Conservation (phyloP, 2,329 filamentous ascomycete genomes). For the Xylaria digitata region DNA sequence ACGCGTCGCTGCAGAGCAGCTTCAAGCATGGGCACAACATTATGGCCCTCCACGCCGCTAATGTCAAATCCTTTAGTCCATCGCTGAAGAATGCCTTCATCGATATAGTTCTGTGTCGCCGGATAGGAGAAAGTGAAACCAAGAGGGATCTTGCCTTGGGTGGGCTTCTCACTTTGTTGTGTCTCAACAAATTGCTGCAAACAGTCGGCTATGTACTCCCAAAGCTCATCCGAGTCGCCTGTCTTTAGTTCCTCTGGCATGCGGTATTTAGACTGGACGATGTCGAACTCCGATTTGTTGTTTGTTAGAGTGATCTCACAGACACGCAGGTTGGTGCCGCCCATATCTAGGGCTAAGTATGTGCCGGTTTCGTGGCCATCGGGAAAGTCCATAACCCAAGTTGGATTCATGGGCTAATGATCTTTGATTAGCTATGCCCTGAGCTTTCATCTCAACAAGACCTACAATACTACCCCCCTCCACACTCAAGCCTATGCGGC, state of each 20-base stretch:
- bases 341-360: constrained; percentile 92
- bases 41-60: constrained; percentile 86
- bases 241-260: constrained; percentile 95
- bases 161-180: constrained; percentile 76
- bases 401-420: constrained; percentile 91
- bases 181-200: constrained; percentile 89
- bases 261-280: constrained; percentile 95
- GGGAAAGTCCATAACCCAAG: constrained; percentile 93
- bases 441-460: constrained; percentile 39
- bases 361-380: constrained; percentile 88
- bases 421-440: constrained; percentile 28
- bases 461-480: constrained; percentile 93
- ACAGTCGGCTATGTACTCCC: constrained; percentile 95
- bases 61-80: constrained; percentile 99
- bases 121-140: constrained; percentile 98
- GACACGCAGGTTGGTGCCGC: constrained; percentile 93
- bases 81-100: constrained; percentile 89
- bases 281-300: constrained; percentile 89
- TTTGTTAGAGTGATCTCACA: constrained; percentile 92
- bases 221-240: constrained; percentile 84
- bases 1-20: constrained; percentile 77
- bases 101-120: constrained; percentile 91
- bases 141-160: constrained; percentile 74
- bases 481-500: constrained; percentile 74
- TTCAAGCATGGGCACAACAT: constrained; percentile 91